A percentile compares a stretch with the other conserved stretches of the same genome.
phyloP scores from a whole-genome alignment of 169 alveolate genomes.

The Cryptosporidium tyzzeri region DNA sequence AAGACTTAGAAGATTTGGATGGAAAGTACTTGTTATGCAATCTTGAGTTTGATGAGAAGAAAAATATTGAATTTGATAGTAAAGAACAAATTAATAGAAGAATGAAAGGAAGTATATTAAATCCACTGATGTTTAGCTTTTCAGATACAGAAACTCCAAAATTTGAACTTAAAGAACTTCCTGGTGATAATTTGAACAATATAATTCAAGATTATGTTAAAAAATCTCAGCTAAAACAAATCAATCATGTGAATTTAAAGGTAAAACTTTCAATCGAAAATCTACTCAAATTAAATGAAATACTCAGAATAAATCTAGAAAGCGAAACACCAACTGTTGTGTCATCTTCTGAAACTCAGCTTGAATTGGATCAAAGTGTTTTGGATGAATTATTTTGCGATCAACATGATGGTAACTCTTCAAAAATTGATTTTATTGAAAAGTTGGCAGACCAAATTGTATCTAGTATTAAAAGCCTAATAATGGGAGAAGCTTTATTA shows the following conservation, averaged over 20 bases:
- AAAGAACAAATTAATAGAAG: neutral
- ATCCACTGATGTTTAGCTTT: conserved; percentile 17
- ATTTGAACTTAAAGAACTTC: neutral
- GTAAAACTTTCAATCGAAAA: conserved; percentile 1
- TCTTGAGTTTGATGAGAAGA: conserved; percentile 14
- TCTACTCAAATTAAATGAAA: conserved; percentile 20
- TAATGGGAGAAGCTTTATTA: conserved; percentile 34
- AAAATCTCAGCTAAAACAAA: neutral
- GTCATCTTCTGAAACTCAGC: conserved; percentile 44
- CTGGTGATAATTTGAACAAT: neutral
- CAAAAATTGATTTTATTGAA: conserved; percentile 42
- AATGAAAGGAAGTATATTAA: neutral
- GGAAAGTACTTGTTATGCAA: neutral
- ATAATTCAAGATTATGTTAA: neutral
- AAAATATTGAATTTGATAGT: neutral
- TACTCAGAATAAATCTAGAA: conserved; percentile 42
- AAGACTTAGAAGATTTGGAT: neutral
- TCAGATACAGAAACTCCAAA: neutral
- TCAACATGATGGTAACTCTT: neutral
- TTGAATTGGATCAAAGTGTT: conserved; percentile 13
- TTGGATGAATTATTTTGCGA: neutral
- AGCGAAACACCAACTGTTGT: conserved; percentile 57
- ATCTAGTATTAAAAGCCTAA: conserved; percentile 40
- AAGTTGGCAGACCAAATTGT: conserved; percentile 15
- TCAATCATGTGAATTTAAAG: neutral